Conservation (phyloP, 129 eudicot species). For the Glebionis coronaria region DNA sequence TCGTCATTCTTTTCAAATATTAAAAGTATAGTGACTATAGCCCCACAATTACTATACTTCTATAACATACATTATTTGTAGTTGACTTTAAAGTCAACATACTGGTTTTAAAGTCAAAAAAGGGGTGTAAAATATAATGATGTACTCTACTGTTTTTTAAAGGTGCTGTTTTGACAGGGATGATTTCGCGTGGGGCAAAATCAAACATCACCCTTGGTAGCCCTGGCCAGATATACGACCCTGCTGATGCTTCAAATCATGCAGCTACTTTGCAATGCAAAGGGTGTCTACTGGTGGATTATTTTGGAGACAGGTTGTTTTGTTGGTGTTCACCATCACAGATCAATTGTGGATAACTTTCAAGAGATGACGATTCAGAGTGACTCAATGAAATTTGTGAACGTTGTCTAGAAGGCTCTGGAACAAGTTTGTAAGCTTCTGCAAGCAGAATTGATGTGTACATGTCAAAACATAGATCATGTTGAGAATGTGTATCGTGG, state of each 20-base stretch:
- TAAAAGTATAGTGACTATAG: too few species aligned
- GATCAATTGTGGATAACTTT: conserved; percentile 50
- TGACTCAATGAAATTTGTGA: conserved; percentile 45
- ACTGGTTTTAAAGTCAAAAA: too few species aligned
- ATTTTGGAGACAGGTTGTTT: conserved; percentile 76
- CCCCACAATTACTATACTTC: too few species aligned
- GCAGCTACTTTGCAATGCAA: conserved; percentile 39
- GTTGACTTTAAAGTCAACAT: too few species aligned
- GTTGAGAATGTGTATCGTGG: conserved; percentile 13
- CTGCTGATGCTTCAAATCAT: conserved; percentile 58
- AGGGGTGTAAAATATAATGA: too few species aligned
- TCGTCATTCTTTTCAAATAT: too few species aligned
- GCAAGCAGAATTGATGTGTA: conserved; percentile 38
- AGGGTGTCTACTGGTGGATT: conserved; percentile 57
- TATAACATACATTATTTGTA: too few species aligned
- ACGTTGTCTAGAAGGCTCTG: conserved; percentile 49
- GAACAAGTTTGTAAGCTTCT: conserved; percentile 33
- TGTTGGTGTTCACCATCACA: conserved; percentile 69
- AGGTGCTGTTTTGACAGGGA: conserved; percentile 64
- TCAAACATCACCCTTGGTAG: conserved; percentile 80
- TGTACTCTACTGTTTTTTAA: too few species aligned
- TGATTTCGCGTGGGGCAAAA: conserved; percentile 88
- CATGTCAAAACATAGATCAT: conserved; percentile 23
- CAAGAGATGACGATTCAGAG: conserved; percentile 54
- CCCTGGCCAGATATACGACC: conserved; percentile 73